Conservation (phyloP, 2,329 filamentous ascomycete species). For the Ilyonectria sp. region DNA sequence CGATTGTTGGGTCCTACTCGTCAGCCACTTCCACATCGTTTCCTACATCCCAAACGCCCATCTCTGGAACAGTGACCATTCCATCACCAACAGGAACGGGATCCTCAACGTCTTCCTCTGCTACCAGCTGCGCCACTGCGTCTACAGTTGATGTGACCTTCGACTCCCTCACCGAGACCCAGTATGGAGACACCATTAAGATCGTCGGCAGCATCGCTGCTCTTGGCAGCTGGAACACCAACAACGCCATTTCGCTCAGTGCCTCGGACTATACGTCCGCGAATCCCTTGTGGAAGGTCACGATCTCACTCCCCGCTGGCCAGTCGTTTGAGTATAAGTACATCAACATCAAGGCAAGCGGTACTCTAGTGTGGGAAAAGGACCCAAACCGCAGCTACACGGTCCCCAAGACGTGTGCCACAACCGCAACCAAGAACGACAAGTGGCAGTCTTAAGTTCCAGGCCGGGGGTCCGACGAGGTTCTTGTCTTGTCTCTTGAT, state of each 20-base stretch:
- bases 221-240: constrained; percentile 75
- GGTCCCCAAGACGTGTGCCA: constrained; percentile 51
- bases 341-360: constrained; percentile 70
- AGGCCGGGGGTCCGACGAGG: neutral
- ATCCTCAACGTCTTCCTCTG: constrained; percentile 46
- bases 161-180: constrained; percentile 70
- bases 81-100: constrained; percentile 49
- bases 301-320: constrained; percentile 70
- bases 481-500: neutral
- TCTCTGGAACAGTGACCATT: constrained; percentile 49
- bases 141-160: constrained; percentile 74
- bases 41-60: constrained; percentile 64
- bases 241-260: constrained; percentile 68
- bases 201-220: constrained; percentile 71
- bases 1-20: constrained; percentile 66
- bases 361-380: constrained; percentile 74
- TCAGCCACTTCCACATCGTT: constrained; percentile 63
- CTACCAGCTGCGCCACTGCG: constrained; percentile 56
- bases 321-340: constrained; percentile 77
- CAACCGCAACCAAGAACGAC: constrained; percentile 47
- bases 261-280: constrained; percentile 70
- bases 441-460: constrained; percentile 46
- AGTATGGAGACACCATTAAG: constrained; percentile 75
- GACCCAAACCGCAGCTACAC: constrained; percentile 66
- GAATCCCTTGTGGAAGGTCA: constrained; percentile 74